Evolutionary conservation across 2,329 filamentous ascomycete genomes (phyloP).

Genomic region (Chaetomiaceae sp.): DNA sequence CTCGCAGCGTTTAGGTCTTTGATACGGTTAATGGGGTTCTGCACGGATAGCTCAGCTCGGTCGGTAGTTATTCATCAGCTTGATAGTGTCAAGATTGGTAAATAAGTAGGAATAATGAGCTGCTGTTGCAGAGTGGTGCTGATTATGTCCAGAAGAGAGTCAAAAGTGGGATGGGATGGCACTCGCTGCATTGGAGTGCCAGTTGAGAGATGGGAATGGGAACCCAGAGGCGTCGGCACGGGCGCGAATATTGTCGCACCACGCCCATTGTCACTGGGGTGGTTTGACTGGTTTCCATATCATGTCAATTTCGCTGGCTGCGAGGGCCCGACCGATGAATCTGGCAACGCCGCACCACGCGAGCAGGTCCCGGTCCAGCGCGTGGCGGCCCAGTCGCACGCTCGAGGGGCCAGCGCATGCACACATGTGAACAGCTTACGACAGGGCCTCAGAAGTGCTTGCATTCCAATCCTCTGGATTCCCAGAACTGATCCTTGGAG

Average conservation of each 20-base stretch:
- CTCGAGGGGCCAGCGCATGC: neutral
- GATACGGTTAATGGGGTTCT: too few relatives aligned
- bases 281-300: too few relatives aligned
- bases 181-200: neutral
- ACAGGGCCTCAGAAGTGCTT: neutral
- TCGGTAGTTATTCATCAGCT: too few relatives aligned
- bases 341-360: conserved; percentile 15
- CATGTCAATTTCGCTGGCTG: conserved; percentile 10
- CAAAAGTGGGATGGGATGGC: too few relatives aligned
- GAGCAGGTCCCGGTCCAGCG: neutral
- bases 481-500: too few relatives aligned
- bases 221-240: neutral
- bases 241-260: conserved; percentile 8
- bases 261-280: neutral
- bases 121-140: too few relatives aligned
- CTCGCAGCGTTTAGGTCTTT: neutral
- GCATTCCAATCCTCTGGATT: too few relatives aligned
- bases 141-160: too few relatives aligned
- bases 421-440: neutral
- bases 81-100: too few relatives aligned
- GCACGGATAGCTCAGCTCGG: too few relatives aligned
- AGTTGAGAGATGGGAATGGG: neutral
- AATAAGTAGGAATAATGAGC: too few relatives aligned
- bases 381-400: neutral
- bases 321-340: conserved; percentile 12